These are phyloP conservation scores for Daldinia sp. DNA, from an alignment of 2,329 filamentous ascomycete genomes.

Conservation along the genomic window DNA sequence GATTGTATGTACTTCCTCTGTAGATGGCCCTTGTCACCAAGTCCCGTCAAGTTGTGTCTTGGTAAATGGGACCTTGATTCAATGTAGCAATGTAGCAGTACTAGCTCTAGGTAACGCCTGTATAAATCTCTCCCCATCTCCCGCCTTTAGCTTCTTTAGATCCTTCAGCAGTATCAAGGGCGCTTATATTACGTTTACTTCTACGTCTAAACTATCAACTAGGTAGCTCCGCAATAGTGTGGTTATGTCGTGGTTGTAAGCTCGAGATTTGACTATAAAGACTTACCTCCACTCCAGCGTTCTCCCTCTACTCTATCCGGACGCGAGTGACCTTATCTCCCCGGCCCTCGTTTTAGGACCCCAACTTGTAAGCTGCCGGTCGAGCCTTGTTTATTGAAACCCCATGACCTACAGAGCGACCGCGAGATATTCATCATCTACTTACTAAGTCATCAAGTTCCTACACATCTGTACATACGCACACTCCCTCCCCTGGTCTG, in stretches of 20 bases:
- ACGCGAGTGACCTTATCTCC: slow-evolving; percentile 24
- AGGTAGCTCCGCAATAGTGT: slow-evolving; percentile 14
- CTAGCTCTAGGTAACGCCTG: slow-evolving; percentile 17
- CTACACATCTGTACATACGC: slow-evolving; percentile 16
- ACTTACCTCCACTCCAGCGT: slow-evolving; percentile 2
- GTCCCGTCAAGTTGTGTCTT: slow-evolving; percentile 21
- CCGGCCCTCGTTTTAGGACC: slow-evolving; percentile 27
- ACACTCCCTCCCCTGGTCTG: slow-evolving; percentile 11
- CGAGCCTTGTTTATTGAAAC: slow-evolving; percentile 30
- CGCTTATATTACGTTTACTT: slow-evolving; percentile 7
- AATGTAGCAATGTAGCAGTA: slow-evolving; percentile 19
- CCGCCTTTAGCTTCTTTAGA: slow-evolving; percentile 13
- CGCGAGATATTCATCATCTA: slow-evolving; percentile 21
- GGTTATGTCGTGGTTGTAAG: slow-evolving; percentile 15
- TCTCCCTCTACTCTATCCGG: slow-evolving; percentile 17
- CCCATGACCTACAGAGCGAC: slow-evolving; percentile 30
- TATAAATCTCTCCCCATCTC: slow-evolving; percentile 34
- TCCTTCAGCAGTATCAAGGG: slow-evolving; percentile 8
- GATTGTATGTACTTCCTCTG: slow-evolving; percentile 25
- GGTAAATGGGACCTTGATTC: slow-evolving; percentile 22
- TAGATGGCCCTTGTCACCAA: slow-evolving; percentile 32
- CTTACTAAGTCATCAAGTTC: slow-evolving; percentile 19
- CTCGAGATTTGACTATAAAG: slow-evolving; percentile 23
- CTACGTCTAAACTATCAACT: slow-evolving; percentile 6
- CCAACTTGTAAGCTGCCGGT: slow-evolving; percentile 34